Evolutionary conservation across 1,284 basidiomycete genomes (phyloP), one percentile per base, ranked within the genome.

Genomic region (Paramarasmius palmivorus): DNA sequence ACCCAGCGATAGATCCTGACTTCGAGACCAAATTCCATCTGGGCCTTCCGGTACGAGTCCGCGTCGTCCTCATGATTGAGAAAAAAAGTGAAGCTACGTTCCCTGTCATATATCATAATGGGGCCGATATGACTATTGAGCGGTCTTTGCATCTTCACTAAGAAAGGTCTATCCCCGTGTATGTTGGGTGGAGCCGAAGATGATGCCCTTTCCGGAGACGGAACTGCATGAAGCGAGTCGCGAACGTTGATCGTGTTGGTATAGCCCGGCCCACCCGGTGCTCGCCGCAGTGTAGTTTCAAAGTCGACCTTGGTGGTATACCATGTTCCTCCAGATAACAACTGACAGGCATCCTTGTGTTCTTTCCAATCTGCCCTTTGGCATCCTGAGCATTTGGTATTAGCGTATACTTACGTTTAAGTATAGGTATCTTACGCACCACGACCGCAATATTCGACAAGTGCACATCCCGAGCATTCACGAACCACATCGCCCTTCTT

Each of bases 271-370:
- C n/a, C n/a, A n/a, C n/a, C n/a, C n/a, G n/a, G n/a, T n/a, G n/a
- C n/a, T n/a, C n/a, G n/a, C 14, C 36, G 23, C 12, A 55, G 40
- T 22, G 39, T 23, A n/a, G 49, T 12, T 8, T 50, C 14, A 10
- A 23, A 35, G 22, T 49, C 41, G 12, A 76, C 63, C 2, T 60
- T 62, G 34, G 74, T 59, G 2, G 64, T 67, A 48, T 61, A 58
- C 75, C 76, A 78, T 12, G 63, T 67, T 5, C 71, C 74, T 39
- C 70, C 71, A 58, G 72, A 68, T 36, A 78, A 60, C 1, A 73
- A 69, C 17, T 63, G 66, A 54, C 76, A 77, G 2, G 63, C 56
- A 3, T 54, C 38, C 57, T 74, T 77, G 61, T 78, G 75, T 5
- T 59, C 59, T 20, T 67, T 63, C 75, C 75, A 78, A 55, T 76